Base-by-base conservation (phyloP, 257 asterid species). In the Lavandula angustifolia region DNA sequence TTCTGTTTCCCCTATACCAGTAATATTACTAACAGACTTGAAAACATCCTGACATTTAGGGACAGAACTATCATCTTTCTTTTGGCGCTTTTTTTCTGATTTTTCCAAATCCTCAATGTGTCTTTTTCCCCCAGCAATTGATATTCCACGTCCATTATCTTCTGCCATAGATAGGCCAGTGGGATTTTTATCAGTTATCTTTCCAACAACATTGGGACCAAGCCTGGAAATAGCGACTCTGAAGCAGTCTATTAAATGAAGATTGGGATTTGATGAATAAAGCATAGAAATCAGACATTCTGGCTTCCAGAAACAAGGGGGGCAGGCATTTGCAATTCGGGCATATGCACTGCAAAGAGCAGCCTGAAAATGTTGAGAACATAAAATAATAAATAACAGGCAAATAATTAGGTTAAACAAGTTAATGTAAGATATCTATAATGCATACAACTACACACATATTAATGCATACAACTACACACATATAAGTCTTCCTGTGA, bases 261-360 rank as follows among this genome's bases (percentile, higher is more conserved):
- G 68, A 70, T 16, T 27, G 52, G 90, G 80, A 62, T 54, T 71
- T 53, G 87, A 55, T 67, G 92, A 87, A 77, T 80, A 73, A 81
- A 92, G 95, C 77, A 87, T 53, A 73, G 51, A 57, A 64, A 89
- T 75, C 35, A 89, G 92, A 79, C 78, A 74, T 79, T 92, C 97
- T 9, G 96, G 99, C 82, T 71, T 89, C 99, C 99, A 89, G 65
- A 81, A 48, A 81, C 70, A 81, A 71, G 87, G 85, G 44, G 96
- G 87, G 73, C 97, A 92, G 46, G 70, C 59, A 73, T 81, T 81
- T 68, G 80, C 89, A 58, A 87, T 82, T 74, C 97, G 86, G 68
- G 80, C 74, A 77, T 89, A 92, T 42, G 92, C 91, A 81, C 78
- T 73, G 73, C 92, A 84, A 75, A 92, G 80, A 66, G 86, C 91